These are phyloP conservation scores for Lachancea fermentati DNA, from an alignment of 805 yeast species.

Conservation along the genomic window DNA sequence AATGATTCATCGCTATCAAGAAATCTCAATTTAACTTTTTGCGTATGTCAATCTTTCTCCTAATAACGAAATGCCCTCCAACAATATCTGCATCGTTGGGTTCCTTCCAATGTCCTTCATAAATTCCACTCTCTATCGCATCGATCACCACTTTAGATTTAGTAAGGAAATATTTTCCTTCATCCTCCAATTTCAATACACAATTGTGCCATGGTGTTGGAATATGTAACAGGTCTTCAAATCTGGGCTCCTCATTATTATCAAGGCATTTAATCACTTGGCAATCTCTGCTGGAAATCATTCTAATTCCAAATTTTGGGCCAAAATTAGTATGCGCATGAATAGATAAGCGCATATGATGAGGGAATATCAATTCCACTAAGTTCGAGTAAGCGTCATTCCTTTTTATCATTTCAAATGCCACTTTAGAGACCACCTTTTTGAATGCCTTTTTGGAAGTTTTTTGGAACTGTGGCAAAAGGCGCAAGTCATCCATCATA, in stretches of 20 bases:
- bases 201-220: slow-evolving; percentile 67
- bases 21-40: too few species aligned
- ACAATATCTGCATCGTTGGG: slow-evolving; percentile 28
- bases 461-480: slow-evolving; percentile 35
- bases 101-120: slow-evolving; percentile 34
- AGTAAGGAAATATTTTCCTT: slow-evolving; percentile 31
- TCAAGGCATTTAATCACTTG: slow-evolving; percentile 41
- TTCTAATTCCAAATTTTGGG: slow-evolving; percentile 53
- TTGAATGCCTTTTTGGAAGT: slow-evolving; percentile 45
- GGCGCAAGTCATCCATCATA: slow-evolving; percentile 52
- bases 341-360: slow-evolving; percentile 53
- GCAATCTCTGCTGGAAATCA: slow-evolving; percentile 41
- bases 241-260: slow-evolving; percentile 37
- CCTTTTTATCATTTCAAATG: slow-evolving; percentile 60
- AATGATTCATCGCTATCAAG: too few species aligned
- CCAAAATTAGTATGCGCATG: slow-evolving; percentile 57
- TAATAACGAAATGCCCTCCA: slow-evolving; percentile 32
- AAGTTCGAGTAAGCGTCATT: slow-evolving; percentile 62
- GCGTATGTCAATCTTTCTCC: slow-evolving; percentile 6
- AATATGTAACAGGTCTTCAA: slow-evolving; percentile 51
- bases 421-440: slow-evolving; percentile 46
- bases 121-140: slow-evolving; percentile 33
- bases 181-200: slow-evolving; percentile 39
- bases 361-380: slow-evolving; percentile 55
- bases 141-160: slow-evolving; percentile 34